phyloP scores from a whole-genome alignment of 805 yeast genomes.

The Gaillardinia entomophila region DNA sequence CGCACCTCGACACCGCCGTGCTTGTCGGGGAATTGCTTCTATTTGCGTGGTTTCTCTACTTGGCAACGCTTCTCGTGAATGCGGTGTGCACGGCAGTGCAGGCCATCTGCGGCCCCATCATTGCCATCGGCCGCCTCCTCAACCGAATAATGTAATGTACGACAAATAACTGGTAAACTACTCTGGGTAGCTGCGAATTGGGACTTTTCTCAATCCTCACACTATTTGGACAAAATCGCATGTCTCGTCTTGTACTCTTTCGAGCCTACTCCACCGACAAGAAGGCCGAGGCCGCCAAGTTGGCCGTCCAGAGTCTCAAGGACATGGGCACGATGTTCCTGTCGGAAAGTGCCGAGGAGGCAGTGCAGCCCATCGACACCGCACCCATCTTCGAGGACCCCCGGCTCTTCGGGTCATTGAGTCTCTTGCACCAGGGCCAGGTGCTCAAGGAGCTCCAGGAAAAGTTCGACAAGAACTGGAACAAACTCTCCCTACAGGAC shows the following conservation, averaged over 20 bases:
- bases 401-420: conserved; percentile 21
- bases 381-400: conserved; percentile 37
- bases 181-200: too few relatives aligned
- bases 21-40: conserved; percentile 32
- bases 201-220: too few relatives aligned
- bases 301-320: conserved; percentile 34
- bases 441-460: conserved; percentile 46
- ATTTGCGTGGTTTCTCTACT: conserved; percentile 38
- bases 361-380: conserved; percentile 43
- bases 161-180: too few relatives aligned
- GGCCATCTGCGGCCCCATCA: conserved; percentile 43
- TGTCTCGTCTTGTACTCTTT: too few relatives aligned
- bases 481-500: conserved; percentile 37
- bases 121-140: conserved; percentile 39
- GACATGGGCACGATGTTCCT: conserved; percentile 35
- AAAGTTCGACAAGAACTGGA: conserved; percentile 54
- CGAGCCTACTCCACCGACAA: neutral
- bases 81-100: conserved; percentile 40
- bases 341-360: conserved; percentile 30
- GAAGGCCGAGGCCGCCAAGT: conserved; percentile 28
- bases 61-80: conserved; percentile 34
- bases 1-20: conserved; percentile 33
- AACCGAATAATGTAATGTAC: conserved; percentile 29
- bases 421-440: conserved; percentile 52
- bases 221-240: too few relatives aligned